A percentile compares a stretch with the other conserved stretches of the same genome.
These are phyloP conservation scores for Hericium rajendrae DNA, from an alignment of 768 basidiomycete species.

Conservation along the genomic window DNA sequence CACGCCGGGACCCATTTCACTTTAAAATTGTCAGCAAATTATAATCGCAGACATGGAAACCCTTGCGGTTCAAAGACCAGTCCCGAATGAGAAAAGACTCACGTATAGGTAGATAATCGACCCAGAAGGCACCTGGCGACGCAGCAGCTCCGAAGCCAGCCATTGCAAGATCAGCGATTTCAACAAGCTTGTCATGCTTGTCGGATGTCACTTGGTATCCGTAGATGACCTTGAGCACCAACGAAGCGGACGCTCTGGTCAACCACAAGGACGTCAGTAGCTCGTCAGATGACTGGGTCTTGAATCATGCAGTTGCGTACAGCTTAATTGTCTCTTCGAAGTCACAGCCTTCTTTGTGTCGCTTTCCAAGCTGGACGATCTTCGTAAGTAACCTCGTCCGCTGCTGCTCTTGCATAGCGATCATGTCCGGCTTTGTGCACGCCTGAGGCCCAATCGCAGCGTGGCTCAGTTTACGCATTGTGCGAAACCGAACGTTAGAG, in stretches of 20 bases:
- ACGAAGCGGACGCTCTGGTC: slow-evolving; percentile 5
- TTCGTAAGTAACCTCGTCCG: slow-evolving; percentile 11
- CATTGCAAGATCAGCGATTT: slow-evolving; percentile 29
- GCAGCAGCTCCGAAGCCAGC: slow-evolving; percentile 24
- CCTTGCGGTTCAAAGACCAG: too few relatives aligned
- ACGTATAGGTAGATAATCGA: neutral
- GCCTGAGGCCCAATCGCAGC: slow-evolving; percentile 24
- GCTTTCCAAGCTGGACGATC: slow-evolving; percentile 1
- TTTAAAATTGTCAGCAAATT: neutral
- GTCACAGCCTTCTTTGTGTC: slow-evolving; percentile 6
- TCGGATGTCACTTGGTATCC: slow-evolving; percentile 11
- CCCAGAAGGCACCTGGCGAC: slow-evolving; percentile 19
- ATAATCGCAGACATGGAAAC: too few relatives aligned
- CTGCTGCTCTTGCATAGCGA: slow-evolving; percentile 14
- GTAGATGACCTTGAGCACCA: slow-evolving; percentile 9
- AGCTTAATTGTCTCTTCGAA: slow-evolving; percentile 13
- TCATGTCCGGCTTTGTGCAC: slow-evolving; percentile 11
- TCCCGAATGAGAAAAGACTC: neutral
- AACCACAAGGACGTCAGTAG: too few relatives aligned
- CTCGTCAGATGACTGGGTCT: too few relatives aligned
- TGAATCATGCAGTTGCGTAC: too few relatives aligned
- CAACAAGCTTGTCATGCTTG: slow-evolving; percentile 16
- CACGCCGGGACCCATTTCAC: slow-evolving; percentile 53
- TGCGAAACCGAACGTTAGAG: slow-evolving; percentile 21
- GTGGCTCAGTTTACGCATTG: slow-evolving; percentile 26